phyloP scores from a whole-genome alignment of 441 rosid species.

The Rhodomyrtus psidioides region DNA sequence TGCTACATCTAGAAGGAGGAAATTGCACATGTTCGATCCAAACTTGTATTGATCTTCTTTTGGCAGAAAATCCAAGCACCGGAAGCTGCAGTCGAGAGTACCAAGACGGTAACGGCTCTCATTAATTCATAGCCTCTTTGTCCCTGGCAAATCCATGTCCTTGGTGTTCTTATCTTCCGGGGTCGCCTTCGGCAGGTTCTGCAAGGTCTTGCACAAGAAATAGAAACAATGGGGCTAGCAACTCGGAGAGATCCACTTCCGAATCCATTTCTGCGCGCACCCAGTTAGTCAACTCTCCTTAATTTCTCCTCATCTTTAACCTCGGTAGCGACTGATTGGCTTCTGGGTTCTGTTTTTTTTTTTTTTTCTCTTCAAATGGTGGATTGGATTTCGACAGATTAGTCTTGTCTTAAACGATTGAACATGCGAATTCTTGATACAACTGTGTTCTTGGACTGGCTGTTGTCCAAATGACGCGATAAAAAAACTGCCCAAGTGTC shows the following conservation, averaged over 20 bases:
- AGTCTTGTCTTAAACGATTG: neutral
- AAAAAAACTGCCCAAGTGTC: neutral
- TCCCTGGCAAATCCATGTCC: neutral
- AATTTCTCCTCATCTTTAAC: neutral
- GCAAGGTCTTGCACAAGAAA: conserved; percentile 21
- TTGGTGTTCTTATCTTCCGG: neutral
- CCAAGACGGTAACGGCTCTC: conserved; percentile 19
- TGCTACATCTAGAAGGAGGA: neutral
- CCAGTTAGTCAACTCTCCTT: neutral
- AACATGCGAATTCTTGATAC: neutral
- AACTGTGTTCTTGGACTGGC: neutral
- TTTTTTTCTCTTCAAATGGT: neutral
- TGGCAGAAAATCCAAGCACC: conserved; percentile 15
- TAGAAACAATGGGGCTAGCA: neutral
- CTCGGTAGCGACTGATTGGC: neutral
- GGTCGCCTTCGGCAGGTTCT: conserved; percentile 19
- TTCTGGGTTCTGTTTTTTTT: neutral
- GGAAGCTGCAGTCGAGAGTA: conserved; percentile 14
- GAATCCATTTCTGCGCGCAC: neutral
- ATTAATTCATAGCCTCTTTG: neutral
- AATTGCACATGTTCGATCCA: conserved; percentile 32
- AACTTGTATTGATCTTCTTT: neutral
- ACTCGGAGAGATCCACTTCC: neutral
- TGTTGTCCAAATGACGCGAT: neutral
- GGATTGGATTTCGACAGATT: neutral